Evolutionary conservation across 768 basidiomycete genomes (phyloP).

Genomic region (Coprinopsis sp.): DNA sequence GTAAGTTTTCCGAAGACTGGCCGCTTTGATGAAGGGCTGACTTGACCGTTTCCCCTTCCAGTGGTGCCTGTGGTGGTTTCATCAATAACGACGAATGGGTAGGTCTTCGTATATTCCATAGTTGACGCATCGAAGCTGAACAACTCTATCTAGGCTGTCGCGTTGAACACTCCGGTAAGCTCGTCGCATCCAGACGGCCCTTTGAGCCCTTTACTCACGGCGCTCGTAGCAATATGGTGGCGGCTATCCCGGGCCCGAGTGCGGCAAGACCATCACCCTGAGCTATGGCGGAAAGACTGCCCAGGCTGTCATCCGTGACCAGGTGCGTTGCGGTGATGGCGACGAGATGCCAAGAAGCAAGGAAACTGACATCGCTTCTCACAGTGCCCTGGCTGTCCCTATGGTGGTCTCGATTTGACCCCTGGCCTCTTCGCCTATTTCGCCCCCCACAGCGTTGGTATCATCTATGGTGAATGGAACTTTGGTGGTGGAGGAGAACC

Average conservation of each 20-base stretch:
- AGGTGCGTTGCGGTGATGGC: conserved; percentile 54
- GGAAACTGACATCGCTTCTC: background rate
- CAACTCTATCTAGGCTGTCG: conserved; percentile 41
- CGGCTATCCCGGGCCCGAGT: conserved; percentile 62
- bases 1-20: too few relatives aligned
- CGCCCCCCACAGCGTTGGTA: background rate
- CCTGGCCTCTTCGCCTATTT: conserved; percentile 1
- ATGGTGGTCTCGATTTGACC: conserved; percentile 4
- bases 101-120: conserved; percentile 1
- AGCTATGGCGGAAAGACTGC: conserved; percentile 55
- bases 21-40: too few relatives aligned
- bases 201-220: background rate
- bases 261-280: conserved; percentile 59
- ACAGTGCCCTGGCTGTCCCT: conserved; percentile 2
- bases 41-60: conserved; percentile 24
- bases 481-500: background rate
- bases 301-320: conserved; percentile 55
- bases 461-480: conserved; percentile 1
- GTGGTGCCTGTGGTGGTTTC: conserved; percentile 51
- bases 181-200: background rate
- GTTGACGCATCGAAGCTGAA: background rate
- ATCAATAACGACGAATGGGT: conserved; percentile 37
- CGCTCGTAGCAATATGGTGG: conserved; percentile 43
- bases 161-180: conserved; percentile 41
- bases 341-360: conserved; percentile 58